Base-by-base conservation (phyloP, 495 filamentous ascomycete species). In the Viridothelium virens region DNA sequence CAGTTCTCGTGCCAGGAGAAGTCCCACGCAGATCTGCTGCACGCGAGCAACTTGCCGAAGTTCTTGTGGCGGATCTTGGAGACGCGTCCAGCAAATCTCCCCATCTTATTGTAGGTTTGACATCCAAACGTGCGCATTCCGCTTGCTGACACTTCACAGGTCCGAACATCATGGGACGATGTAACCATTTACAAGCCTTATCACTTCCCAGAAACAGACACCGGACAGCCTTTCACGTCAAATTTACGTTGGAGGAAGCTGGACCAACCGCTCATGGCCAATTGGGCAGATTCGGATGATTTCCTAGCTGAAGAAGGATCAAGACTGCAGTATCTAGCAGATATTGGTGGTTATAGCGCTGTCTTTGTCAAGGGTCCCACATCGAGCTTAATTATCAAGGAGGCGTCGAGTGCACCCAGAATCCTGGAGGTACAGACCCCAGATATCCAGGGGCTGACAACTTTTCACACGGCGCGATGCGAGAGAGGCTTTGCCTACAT, bases 161-260 rank as follows among this genome's bases (percentile, higher is more conserved):
- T 91, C 50, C 90, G 93, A 38, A 88, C 90, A 50, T 81, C 82
- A 11, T 87, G 84, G 67, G 87, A 96, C 66, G 92, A 97, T 71
- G 75, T 97, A 3, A 86, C 86, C n/a, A 80, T 97, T 56, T 98
- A 97, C 72, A 85, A 90, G 73, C 91, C 92, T 0, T 91, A 87
- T 73, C 79, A 81, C 6, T 73, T 82, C 66, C 75, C 75, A 11
- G 53, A 59, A 7, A 59, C 67, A 2, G 72, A 73, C 64, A 75
- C 12, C 73, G 81, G 50, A 78, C 75, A 70, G 12, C 62, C 69
- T 2, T 74, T 74, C 62, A 71, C 72, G 3, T 67, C 64, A 38
- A 70, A 68, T 6, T 76, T 97, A 12, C 83, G 86, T 62, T 97
- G 96, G 70, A 76, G 86, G 14, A 96, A 95, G 70, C 78, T 92